phyloP scores from a whole-genome alignment of 2,329 filamentous ascomycete genomes.

The Epichloe hybrida region DNA sequence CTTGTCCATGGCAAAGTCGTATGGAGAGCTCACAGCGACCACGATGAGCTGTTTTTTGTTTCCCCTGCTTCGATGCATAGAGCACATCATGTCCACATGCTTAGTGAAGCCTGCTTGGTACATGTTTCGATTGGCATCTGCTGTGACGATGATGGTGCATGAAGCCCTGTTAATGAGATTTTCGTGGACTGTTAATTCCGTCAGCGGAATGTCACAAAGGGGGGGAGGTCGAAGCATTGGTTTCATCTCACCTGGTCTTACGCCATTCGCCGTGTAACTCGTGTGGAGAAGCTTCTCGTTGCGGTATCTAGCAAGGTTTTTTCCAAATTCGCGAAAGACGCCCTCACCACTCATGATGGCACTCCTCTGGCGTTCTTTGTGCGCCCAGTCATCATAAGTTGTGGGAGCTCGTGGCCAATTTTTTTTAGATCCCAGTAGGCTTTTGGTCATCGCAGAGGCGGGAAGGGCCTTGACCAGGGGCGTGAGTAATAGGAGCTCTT shows the following conservation, averaged over 20 bases:
- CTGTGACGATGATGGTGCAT: constrained; percentile 80
- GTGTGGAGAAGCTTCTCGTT: constrained; percentile 83
- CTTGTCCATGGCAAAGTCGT: constrained; percentile 90
- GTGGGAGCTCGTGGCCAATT: constrained; percentile 20
- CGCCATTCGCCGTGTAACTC: constrained; percentile 87
- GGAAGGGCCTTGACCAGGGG: constrained; percentile 86
- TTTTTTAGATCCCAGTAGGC: constrained; percentile 43
- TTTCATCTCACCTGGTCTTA: constrained; percentile 49
- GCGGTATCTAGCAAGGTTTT: constrained; percentile 72
- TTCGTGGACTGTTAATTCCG: constrained; percentile 52
- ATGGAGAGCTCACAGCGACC: constrained; percentile 86
- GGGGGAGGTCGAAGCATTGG: background rate
- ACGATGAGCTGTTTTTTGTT: constrained; percentile 85
- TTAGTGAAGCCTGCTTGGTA: constrained; percentile 95
- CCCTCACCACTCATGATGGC: constrained; percentile 81
- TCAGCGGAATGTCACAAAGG: constrained; percentile 6
- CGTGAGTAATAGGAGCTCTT: constrained; percentile 80
- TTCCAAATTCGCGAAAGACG: constrained; percentile 80
- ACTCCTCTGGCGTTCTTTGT: constrained; percentile 41
- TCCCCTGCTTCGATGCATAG: constrained; percentile 60
- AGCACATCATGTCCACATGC: constrained; percentile 91
- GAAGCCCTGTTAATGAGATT: constrained; percentile 80
- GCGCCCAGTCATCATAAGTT: constrained; percentile 42
- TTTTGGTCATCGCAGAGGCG: constrained; percentile 70
- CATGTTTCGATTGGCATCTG: constrained; percentile 84